phyloP scores from a whole-genome alignment of 1,139 yeast genomes.

The Candida pseudoviswanathii region DNA sequence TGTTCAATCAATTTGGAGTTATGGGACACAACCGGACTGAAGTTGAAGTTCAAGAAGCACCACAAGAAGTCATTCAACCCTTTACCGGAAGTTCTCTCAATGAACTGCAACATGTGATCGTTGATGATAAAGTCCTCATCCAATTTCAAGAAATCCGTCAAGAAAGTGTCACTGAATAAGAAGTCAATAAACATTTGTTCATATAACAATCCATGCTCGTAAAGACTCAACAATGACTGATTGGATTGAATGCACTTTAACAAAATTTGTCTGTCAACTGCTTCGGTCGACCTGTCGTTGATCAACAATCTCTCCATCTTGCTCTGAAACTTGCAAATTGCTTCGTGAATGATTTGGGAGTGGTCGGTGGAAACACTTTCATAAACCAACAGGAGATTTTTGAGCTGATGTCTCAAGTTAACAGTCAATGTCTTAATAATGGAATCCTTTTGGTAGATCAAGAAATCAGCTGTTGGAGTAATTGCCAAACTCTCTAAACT shows the following conservation, averaged over 20 bases:
- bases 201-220: conserved; percentile 12
- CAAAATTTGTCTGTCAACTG: conserved; percentile 9
- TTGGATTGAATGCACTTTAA: conserved; percentile 12
- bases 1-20: conserved; percentile 12
- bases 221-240: conserved; percentile 9
- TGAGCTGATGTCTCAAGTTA: conserved; percentile 9
- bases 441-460: conserved; percentile 8
- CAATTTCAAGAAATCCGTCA: conserved; percentile 11
- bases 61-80: conserved; percentile 13
- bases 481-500: conserved; percentile 10
- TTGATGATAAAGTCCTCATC: conserved; percentile 13
- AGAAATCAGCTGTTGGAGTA: conserved; percentile 11
- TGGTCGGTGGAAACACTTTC: conserved; percentile 8
- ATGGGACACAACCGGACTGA: conserved; percentile 11
- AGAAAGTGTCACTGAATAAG: conserved; percentile 11
- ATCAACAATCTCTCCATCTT: conserved; percentile 10
- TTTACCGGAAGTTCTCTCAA: conserved; percentile 9
- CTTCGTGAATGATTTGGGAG: conserved; percentile 9
- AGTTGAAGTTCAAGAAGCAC: conserved; percentile 12
- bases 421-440: conserved; percentile 5
- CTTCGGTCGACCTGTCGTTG: conserved; percentile 10
- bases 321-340: conserved; percentile 11
- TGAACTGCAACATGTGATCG: conserved; percentile 12
- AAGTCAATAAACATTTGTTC: conserved; percentile 9
- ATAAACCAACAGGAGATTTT: conserved; percentile 9